These are phyloP conservation scores for Apophysomyces variabilis DNA, from an alignment of 371 early-diverging fungal genomes.

Conservation along the genomic window DNA sequence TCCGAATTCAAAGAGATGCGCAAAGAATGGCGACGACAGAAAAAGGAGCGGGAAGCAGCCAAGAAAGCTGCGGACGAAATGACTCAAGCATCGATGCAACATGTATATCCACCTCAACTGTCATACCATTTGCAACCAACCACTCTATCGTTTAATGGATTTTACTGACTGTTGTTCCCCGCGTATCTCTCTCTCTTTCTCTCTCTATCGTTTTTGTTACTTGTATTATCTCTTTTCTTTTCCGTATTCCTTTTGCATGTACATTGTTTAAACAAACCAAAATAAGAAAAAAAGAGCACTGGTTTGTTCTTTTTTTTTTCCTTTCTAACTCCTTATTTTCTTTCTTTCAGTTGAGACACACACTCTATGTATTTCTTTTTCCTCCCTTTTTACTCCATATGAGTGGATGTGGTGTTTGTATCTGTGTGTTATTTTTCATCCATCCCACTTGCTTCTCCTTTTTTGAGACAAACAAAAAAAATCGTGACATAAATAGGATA, in stretches of 20 bases:
- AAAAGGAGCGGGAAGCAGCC: slow-evolving; percentile 38
- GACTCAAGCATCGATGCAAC: slow-evolving; percentile 6
- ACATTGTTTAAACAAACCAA: slow-evolving; percentile 2
- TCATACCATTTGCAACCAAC: slow-evolving; percentile 9
- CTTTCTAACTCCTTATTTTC: background rate
- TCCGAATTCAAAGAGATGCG: slow-evolving; percentile 61
- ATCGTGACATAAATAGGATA: no score
- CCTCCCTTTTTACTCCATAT: background rate
- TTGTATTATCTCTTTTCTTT: background rate
- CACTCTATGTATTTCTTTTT: background rate
- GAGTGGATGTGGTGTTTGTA: no score
- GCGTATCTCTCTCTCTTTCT: no score
- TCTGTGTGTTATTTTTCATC: no score
- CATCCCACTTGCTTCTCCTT: no score
- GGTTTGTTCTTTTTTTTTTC: slow-evolving; percentile 2
- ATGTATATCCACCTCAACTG: slow-evolving; percentile 10
- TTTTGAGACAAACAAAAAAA: no score
- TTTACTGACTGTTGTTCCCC: background rate
- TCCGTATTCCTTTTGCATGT: slow-evolving; percentile 3
- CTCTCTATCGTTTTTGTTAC: background rate
- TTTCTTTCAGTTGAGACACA: background rate
- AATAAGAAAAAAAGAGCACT: background rate
- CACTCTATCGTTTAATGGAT: background rate
- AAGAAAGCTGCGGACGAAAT: slow-evolving; percentile 25
- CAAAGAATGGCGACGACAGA: slow-evolving; percentile 49